Evolutionary conservation across 495 filamentous ascomycete genomes (phyloP), one percentile per base, ranked within the genome.

Genomic region (Tuber aestivum): DNA sequence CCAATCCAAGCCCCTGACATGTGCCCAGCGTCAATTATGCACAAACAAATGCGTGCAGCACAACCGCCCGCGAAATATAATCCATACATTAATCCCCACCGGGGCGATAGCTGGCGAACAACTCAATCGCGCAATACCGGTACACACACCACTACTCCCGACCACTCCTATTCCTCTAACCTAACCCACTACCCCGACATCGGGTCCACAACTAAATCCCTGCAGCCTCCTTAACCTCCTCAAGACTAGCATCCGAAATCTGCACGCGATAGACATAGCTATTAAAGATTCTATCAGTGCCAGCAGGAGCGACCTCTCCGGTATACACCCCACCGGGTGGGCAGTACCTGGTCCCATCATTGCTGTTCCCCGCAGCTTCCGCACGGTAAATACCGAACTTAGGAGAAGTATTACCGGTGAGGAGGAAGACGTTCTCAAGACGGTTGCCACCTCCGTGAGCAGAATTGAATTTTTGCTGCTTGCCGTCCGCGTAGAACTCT

Each of bases 311-410:
- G 9, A 41, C 48, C 10, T 40, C 61, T 27, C 79, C 79, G 8
- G 69, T 77, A 73, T 74, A 84, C 4, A 68, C 48, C 38, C 74
- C 70, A 40, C 72, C 70, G 0, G 74, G 27, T 14, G 82, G 82
- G 32, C 81, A 80, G 21, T 81, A 77, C 18, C 74, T 76, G 23
- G 16, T 18, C 0, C 68, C 71, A 16, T 72, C 72, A 23, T 40
- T 50, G 27, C 79, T 75, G 65, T 77, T 76, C 35, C 79, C 80
- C 21, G 56, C 76, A 44, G 70, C 38, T 41, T 84, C 83, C 12
- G 71, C 83, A 21, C 82, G 69, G 50, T 84, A 84, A 20, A 84
- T 78, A 21, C 83, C 83, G 70, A 82, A 84, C 74, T 84, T 84
- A 0, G 83, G 80, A 50, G 78, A 81, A 38, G 79, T 81, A 32